phyloP scores from a whole-genome alignment of 2,329 filamentous ascomycete species.

The Sclerotinia spermophila region DNA sequence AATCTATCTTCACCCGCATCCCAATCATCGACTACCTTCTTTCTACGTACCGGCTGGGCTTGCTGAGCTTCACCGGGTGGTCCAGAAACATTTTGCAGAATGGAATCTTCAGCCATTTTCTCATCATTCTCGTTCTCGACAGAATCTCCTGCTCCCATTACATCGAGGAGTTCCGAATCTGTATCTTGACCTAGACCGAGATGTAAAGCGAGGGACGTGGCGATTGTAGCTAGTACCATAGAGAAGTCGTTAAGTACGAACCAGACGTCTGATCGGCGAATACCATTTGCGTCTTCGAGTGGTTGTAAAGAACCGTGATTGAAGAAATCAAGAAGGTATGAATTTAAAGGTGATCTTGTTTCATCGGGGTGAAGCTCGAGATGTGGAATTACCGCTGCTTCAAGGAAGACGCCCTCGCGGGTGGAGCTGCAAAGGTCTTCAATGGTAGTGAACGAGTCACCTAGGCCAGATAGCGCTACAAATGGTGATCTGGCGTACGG shows the following conservation, averaged over 20 bases:
- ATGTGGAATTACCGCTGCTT: conserved; percentile 69
- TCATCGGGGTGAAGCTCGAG: conserved; percentile 59
- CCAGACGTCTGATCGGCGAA: conserved; percentile 66
- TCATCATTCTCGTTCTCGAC: conserved; percentile 41
- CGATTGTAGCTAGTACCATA: conserved; percentile 65
- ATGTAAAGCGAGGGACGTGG: conserved; percentile 59
- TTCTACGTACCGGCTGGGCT: conserved; percentile 22
- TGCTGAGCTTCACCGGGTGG: conserved; percentile 16
- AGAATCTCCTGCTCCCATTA: conserved; percentile 49
- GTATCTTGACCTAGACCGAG: conserved; percentile 50
- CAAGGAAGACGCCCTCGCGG: conserved; percentile 68
- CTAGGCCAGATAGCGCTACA: conserved; percentile 65
- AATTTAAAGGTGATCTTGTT: conserved; percentile 52
- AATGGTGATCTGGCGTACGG: conserved; percentile 62
- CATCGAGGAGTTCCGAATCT: conserved; percentile 42
- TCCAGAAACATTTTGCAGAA: conserved; percentile 18
- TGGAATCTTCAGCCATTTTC: conserved; percentile 35
- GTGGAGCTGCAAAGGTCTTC: conserved; percentile 63
- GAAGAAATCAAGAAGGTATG: conserved; percentile 73
- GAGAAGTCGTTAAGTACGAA: conserved; percentile 67
- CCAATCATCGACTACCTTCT: conserved; percentile 49
- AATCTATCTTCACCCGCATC: conserved; percentile 42
- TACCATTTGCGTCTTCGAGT: conserved; percentile 61
- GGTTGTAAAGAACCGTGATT: conserved; percentile 64
- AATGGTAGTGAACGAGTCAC: conserved; percentile 61